Conservation (phyloP, 2,329 filamentous ascomycete species). For the Zymoseptoria crescenta region DNA sequence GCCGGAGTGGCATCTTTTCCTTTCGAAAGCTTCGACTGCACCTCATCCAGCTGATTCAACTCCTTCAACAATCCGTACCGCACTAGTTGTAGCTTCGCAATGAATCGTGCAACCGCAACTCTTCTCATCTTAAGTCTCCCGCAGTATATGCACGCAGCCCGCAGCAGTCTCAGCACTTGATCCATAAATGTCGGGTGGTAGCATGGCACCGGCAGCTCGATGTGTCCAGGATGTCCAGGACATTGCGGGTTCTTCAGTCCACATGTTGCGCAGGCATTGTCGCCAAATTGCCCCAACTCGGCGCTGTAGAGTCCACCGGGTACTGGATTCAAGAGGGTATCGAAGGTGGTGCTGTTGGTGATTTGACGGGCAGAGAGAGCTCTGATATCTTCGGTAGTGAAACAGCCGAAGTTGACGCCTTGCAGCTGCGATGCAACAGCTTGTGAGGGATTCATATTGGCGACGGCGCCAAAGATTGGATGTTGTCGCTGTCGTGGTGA, state of each 20-base stretch:
- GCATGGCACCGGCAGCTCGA: conserved; percentile 84
- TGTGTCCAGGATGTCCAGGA: conserved; percentile 89
- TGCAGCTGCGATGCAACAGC: conserved; percentile 77
- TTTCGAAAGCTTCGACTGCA: conserved; percentile 21
- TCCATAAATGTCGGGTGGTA: conserved; percentile 98
- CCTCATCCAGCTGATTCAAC: conserved; percentile 45
- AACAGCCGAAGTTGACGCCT: conserved; percentile 82
- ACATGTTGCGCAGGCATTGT: conserved; percentile 83
- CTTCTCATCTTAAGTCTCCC: conserved; percentile 74
- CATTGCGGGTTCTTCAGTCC: conserved; percentile 70
- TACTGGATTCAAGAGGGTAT: conserved; percentile 79
- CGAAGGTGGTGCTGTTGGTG: conserved; percentile 88
- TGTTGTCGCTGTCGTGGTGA: not conserved
- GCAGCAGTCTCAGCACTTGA: conserved; percentile 74
- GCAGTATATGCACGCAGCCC: conserved; percentile 86
- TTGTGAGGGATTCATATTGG: conserved; percentile 47
- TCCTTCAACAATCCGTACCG: conserved; percentile 75
- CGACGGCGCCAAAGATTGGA: not conserved
- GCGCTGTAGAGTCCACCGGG: conserved; percentile 89
- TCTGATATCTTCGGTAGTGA: conserved; percentile 74
- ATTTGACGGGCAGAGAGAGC: conserved; percentile 89
- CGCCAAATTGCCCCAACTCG: conserved; percentile 81
- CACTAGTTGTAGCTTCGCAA: conserved; percentile 77
- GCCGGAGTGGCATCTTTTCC: conserved; percentile 7
- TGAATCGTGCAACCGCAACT: conserved; percentile 66